Base-by-base conservation (phyloP, 2,329 filamentous ascomycete genomes). In the Penicillium fuscoglaucum region DNA sequence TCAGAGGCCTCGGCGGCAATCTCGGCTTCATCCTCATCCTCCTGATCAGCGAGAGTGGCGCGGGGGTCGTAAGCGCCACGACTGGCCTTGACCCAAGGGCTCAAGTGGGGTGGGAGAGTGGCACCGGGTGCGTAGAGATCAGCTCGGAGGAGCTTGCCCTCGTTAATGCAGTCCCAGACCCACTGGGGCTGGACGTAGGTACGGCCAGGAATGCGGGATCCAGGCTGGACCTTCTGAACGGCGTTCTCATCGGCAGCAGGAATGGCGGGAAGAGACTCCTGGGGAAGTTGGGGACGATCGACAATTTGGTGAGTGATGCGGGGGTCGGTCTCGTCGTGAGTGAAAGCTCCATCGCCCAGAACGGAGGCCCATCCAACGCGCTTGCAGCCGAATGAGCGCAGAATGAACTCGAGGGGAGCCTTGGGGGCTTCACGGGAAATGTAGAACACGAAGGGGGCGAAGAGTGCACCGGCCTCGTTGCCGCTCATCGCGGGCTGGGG, bases 91-190 rank as follows among this genome's bases (percentile, higher is more conserved):
- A 98, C 92, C 83, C 96, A 99, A 28, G 95, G 95, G 75, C 93
- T 98, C 68, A 99, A 78, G 82, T 99, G 95, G 13, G 95, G 95
- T 24, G 95, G 95, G 33, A 99, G 82, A 66, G 91, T 88, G 19
- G 93, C 89, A 19, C 95, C 95, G 2, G 95, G 95, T 0, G 89
- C 90, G 70, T 99, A 99, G 37, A 93, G 78, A 71, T 97, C 91
- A 33, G 93, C 86, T 64, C 90, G 84, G 74, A 97, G 87, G 56
- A 99, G 80, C 76, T 93, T 91, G 62, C 91, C 91, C 46, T 95
- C 90, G 74, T 99, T 99, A 74, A 96, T 80, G 69, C 90, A 93
- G 72, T 99, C 95, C 95, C 95, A 99, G 4, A 99, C 87, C 93
- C 96, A 99, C 74, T 99, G 95, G 21, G 95, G 95, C 79, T 99